Percentiles rank a stretch among this genome's conserved stretches.
Evolutionary conservation across 148 eudicot species (phyloP).

Genomic region (Selenicereus undatus): DNA sequence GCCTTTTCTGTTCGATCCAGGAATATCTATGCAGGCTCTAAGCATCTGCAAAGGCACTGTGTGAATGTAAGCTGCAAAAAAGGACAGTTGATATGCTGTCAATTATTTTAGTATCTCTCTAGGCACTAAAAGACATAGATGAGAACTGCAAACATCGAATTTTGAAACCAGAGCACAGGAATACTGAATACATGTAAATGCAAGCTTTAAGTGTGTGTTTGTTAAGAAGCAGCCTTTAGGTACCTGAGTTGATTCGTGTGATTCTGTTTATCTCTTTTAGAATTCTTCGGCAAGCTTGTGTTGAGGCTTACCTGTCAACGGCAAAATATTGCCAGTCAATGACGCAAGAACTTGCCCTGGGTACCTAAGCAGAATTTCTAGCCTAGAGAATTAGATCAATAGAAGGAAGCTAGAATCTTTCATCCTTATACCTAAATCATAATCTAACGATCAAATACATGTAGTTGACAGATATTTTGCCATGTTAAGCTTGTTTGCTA

Average conservation of each 20-base stretch:
- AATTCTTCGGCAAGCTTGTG: background rate
- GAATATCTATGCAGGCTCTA: background rate
- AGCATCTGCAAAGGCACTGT: background rate
- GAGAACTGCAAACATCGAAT: background rate
- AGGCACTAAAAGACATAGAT: conserved; percentile 8
- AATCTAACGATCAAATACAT: background rate
- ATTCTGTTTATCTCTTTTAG: background rate
- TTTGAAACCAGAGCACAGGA: background rate
- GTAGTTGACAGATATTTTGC: conserved; percentile 7
- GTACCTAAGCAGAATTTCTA: background rate
- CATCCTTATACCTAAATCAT: background rate
- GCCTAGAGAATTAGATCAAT: background rate
- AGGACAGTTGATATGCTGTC: background rate
- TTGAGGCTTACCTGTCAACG: conserved; percentile 12
- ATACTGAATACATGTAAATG: background rate
- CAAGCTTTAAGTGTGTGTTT: background rate
- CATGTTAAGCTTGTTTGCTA: conserved; percentile 8
- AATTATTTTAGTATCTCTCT: background rate
- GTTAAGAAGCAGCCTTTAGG: conserved; percentile 2
- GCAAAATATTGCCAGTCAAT: background rate
- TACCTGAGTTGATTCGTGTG: conserved; percentile 1
- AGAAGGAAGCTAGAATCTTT: background rate
- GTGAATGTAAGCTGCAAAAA: conserved; percentile 4
- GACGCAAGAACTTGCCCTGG: conserved; percentile 6
- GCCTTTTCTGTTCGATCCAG: background rate